Conservation (phyloP, 1,284 basidiomycete species). For the Ganoderma meredithae region DNA sequence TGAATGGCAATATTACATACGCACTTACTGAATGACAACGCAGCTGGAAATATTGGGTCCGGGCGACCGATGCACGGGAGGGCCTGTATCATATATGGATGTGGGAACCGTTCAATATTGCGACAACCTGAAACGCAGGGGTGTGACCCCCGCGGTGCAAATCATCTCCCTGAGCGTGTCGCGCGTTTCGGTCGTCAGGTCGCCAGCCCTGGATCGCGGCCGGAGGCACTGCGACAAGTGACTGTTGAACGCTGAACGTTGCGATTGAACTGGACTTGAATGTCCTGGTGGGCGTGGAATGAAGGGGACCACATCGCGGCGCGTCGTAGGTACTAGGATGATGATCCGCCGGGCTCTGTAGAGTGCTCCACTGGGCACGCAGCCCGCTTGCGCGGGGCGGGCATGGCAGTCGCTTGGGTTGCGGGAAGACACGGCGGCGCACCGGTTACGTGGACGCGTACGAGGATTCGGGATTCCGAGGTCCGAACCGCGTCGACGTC, state of each 20-base stretch:
- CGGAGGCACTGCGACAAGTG: neutral
- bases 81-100: neutral
- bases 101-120: constrained; percentile 5
- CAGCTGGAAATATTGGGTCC: neutral
- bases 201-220: neutral
- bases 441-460: neutral
- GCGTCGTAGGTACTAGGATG: neutral
- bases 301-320: neutral
- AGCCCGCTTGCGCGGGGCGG: constrained; percentile 2
- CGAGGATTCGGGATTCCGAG: neutral
- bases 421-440: neutral
- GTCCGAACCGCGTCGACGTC: neutral
- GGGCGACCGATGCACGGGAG: neutral
- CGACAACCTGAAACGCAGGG: constrained; percentile 19
- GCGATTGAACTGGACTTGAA: neutral
- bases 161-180: constrained; percentile 6
- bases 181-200: constrained; percentile 10
- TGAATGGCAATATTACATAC: too few relatives aligned
- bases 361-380: neutral
- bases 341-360: neutral
- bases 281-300: neutral
- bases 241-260: neutral
- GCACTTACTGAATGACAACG: too few relatives aligned
- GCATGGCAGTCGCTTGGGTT: neutral
- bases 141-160: neutral